These are phyloP conservation scores for Thyridium curvatum DNA, from an alignment of 2,329 filamentous ascomycete species.

Conservation along the genomic window DNA sequence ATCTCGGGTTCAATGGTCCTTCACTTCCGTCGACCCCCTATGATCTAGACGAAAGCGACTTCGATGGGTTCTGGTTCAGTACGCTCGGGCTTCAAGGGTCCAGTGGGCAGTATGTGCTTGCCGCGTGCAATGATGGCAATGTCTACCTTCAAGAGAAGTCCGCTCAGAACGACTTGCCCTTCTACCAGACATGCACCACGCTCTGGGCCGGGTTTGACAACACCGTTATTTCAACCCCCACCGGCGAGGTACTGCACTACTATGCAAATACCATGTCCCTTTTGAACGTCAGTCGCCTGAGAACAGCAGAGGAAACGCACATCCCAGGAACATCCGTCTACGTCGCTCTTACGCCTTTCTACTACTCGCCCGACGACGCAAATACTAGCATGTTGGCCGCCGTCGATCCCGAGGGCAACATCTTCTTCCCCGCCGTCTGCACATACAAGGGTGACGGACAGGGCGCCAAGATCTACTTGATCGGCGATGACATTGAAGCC, in stretches of 20 bases:
- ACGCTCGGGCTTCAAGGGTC: too few species aligned
- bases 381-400: slow-evolving; percentile 12
- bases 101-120: neutral
- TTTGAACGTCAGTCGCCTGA: slow-evolving; percentile 22
- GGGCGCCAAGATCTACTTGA: slow-evolving; percentile 19
- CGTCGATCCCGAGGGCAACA: slow-evolving; percentile 10
- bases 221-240: slow-evolving; percentile 1
- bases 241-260: slow-evolving; percentile 23
- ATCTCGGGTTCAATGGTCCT: too few species aligned
- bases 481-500: slow-evolving; percentile 13
- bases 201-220: slow-evolving; percentile 7
- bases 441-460: slow-evolving; percentile 13
- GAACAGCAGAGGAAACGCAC: slow-evolving; percentile 10
- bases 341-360: neutral
- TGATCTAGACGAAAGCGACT: too few species aligned
- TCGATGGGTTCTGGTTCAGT: too few species aligned
- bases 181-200: neutral
- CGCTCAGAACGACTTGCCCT: neutral
- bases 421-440: slow-evolving; percentile 22
- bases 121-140: slow-evolving; percentile 1
- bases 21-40: too few species aligned
- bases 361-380: slow-evolving; percentile 1
- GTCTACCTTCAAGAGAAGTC: slow-evolving; percentile 1
- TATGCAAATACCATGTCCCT: slow-evolving; percentile 23
- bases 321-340: slow-evolving; percentile 10